Evolutionary conservation across 2,329 filamentous ascomycete genomes (phyloP), one percentile per base, ranked within the genome.

Genomic region (Monosporascus ibericus): DNA sequence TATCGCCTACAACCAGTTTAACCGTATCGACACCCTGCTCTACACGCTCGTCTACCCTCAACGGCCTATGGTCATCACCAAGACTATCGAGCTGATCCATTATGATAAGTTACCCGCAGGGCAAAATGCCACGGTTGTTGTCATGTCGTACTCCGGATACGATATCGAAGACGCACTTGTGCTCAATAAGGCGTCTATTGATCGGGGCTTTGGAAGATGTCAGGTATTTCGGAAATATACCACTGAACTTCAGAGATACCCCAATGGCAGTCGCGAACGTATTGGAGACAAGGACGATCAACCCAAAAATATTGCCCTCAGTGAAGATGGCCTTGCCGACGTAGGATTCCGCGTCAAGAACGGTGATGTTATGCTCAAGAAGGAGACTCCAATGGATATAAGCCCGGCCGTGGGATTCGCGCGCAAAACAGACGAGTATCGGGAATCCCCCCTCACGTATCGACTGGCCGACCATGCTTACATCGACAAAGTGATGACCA

Each of bases 61-160:
- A 67, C 86, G 95, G 62, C 94, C 94, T 1, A 94, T 99, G 87
- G 92, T 97, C 56, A 96, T 95, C 67, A 95, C 90, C 48, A 88
- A 95, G 63, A 96, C 94, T 0, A 99, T 99, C 59, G 90, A 99
- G 70, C 80, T 99, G 24, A 90, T 95, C 60, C 91, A 95, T 62
- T 99, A 97, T 67, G 94, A 99, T 72, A 96, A 96, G 68, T 84
- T 99, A 15, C 94, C 94, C 0, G 94, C 94, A 5, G 94, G 94
- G 0, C 94, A 99, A 66, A 97, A 96, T 56, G 95, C 94, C 5
- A 96, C 90, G 1, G 94, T 99, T 25, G 94, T 95, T 6, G 94
- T 99, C 72, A 99, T 99, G 94, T 97, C 92, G 48, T 99, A 94
- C 72, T 97, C 92, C 11, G 94, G 94, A 24, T 99, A 99, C 72